Percentiles rank a stretch among this genome's conserved stretches.
phyloP scores from a whole-genome alignment of 495 filamentous ascomycete genomes.

The Tuber umbilicatum region DNA sequence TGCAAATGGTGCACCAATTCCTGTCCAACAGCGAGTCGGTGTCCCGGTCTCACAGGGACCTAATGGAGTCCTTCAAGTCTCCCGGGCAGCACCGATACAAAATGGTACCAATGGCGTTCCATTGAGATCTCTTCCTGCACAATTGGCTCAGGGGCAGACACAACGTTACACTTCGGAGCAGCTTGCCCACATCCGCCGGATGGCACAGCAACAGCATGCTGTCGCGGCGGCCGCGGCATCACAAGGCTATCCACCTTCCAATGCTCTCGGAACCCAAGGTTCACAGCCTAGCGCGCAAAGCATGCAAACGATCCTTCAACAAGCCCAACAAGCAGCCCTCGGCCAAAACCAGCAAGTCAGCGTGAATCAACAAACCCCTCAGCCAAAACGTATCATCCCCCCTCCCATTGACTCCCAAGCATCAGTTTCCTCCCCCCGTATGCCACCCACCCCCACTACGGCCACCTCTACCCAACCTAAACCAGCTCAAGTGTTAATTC shows the following conservation, averaged over 20 bases:
- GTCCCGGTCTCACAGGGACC: neutral
- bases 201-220: conserved; percentile 6
- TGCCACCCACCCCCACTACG: conserved; percentile 4
- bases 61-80: conserved; percentile 2
- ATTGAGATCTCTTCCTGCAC: conserved; percentile 16
- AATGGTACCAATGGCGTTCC: conserved; percentile 32
- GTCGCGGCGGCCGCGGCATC: neutral
- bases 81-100: conserved; percentile 20
- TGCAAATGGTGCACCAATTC: conserved; percentile 27
- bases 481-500: conserved; percentile 33
- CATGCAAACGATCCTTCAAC: conserved; percentile 24
- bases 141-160: conserved; percentile 19
- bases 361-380: conserved; percentile 16
- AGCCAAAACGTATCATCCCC: conserved; percentile 14
- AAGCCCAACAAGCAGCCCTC: conserved; percentile 33
- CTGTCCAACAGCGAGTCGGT: conserved; percentile 10
- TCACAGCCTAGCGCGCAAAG: neutral
- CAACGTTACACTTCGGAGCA: conserved; percentile 23
- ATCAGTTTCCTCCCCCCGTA: conserved; percentile 1
- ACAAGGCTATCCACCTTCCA: neutral
- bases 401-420: conserved; percentile 6
- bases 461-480: conserved; percentile 32
- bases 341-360: conserved; percentile 25
- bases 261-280: neutral
- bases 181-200: conserved; percentile 16